Percentiles rank a stretch among this genome's conserved stretches.
Conservation (phyloP, 2,329 filamentous ascomycete species). For the Magnaporthiopsis incrustans region DNA sequence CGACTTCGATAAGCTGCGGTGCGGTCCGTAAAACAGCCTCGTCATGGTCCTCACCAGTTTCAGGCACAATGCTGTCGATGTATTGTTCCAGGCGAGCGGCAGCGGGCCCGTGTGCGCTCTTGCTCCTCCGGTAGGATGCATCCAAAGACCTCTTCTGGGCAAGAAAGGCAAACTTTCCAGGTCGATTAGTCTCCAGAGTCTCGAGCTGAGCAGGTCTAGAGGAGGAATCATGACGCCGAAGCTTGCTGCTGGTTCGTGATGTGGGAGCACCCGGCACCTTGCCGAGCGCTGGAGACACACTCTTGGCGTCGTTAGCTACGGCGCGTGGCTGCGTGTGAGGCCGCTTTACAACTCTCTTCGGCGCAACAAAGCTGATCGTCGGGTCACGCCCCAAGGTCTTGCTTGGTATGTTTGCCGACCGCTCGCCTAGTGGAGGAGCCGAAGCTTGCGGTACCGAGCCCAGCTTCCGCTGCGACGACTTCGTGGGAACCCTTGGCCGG, state of each 20-base stretch:
- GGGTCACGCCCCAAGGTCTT: not conserved
- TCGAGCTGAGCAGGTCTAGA: slow-evolving; percentile 50
- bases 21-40: not conserved
- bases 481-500: slow-evolving; percentile 22
- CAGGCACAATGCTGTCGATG: slow-evolving; percentile 8
- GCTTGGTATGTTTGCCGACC: not conserved
- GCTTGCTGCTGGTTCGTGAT: not conserved
- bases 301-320: not conserved
- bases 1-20: not conserved
- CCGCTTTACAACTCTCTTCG: not conserved
- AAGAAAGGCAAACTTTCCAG: slow-evolving; percentile 31
- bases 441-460: not conserved
- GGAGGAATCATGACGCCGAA: not conserved
- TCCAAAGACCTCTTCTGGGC: slow-evolving; percentile 47
- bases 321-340: not conserved
- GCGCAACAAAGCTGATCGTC: not conserved
- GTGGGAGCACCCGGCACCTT: not conserved
- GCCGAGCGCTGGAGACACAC: not conserved
- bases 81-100: slow-evolving; percentile 29
- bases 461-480: slow-evolving; percentile 5
- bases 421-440: not conserved
- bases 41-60: not conserved
- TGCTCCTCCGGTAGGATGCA: slow-evolving; percentile 38
- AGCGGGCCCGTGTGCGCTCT: slow-evolving; percentile 15
- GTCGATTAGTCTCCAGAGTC: slow-evolving; percentile 27